Base-by-base conservation (phyloP, 176 grass and related monocot species). In the Avena atlantica region DNA sequence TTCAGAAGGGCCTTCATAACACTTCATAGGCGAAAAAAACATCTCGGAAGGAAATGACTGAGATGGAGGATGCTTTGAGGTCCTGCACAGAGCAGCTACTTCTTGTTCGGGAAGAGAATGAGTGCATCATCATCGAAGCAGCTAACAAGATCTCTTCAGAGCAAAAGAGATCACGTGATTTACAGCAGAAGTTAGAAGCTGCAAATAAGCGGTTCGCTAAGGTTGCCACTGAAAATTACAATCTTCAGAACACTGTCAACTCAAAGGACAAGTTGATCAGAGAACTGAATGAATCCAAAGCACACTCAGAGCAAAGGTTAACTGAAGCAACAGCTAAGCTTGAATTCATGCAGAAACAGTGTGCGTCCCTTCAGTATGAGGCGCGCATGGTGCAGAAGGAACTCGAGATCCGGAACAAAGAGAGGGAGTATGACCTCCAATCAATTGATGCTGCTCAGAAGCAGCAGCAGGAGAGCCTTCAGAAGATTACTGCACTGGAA, bases 321-420 rank as follows among this genome's bases (percentile, higher is more conserved):
- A 27, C 81, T 15, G 91, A 93, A 84, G 86, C 78, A 70, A 86
- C 36, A 45, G 53, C 74, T 20, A 91, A 68, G 70, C 89, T 96
- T 19, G 84, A 87, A 53, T 76, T 70, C 3, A 72, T 78, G 20
- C 84, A 91, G 37, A 96, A 91, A 81, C 87, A 91, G 37, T 88
- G 90, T 63, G 29, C 91, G 49, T 91, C 89, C 82, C 86, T 94
- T 52, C 88, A 83, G 84, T 97, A 87, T 14, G 92, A 97, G 78
- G 82, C 92, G 53, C 50, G 76, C 69, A 88, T 93, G 79, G 76
- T 91, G 44, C 90, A 90, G 84, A 90, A 97, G 58, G 92, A 97
- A n/a, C 84, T 97, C 57, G 86, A 87, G 65, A 97, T 97, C 59
- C 77, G 83, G 55, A 92, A 88, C 63, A 81, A 90, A 78, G 94